phyloP scores from a whole-genome alignment of 345 rosid genomes.

The Hypericum perforatum region DNA sequence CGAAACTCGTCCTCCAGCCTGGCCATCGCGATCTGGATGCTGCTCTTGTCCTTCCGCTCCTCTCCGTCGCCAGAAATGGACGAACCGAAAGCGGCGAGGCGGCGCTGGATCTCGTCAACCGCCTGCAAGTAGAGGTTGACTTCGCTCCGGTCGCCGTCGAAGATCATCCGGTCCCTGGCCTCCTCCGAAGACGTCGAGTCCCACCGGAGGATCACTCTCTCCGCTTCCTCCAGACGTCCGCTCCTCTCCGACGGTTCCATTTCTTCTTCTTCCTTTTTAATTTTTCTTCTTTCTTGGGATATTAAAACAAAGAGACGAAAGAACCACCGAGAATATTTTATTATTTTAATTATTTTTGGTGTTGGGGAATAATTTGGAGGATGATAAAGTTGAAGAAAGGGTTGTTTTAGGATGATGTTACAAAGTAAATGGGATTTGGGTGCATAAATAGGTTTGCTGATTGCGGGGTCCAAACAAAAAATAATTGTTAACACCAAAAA shows the following conservation, averaged over 20 bases:
- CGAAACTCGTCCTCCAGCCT: constrained; percentile 94
- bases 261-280: not conserved
- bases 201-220: constrained; percentile 77
- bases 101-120: constrained; percentile 78
- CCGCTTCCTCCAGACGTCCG: constrained; percentile 41
- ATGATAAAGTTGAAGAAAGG: too few relatives aligned
- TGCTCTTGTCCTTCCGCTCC: constrained; percentile 29
- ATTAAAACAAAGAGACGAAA: too few relatives aligned
- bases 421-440: too few relatives aligned
- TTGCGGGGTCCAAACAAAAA: too few relatives aligned
- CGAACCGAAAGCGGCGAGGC: constrained; percentile 24
- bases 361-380: too few relatives aligned
- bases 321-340: too few relatives aligned
- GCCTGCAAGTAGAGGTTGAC: constrained; percentile 76
- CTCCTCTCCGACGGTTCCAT: constrained; percentile 55
- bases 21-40: constrained; percentile 97
- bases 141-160: constrained; percentile 59
- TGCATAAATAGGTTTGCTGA: too few relatives aligned
- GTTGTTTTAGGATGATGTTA: too few relatives aligned
- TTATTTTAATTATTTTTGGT: too few relatives aligned
- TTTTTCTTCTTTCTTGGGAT: too few relatives aligned
- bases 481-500: too few relatives aligned
- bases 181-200: constrained; percentile 86
- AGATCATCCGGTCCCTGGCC: constrained; percentile 75
- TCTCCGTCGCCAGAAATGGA: constrained; percentile 27